Evolutionary conservation across 495 filamentous ascomycete species (phyloP), one percentile per base, ranked within the genome.

Genomic region (Terfezia boudieri): DNA sequence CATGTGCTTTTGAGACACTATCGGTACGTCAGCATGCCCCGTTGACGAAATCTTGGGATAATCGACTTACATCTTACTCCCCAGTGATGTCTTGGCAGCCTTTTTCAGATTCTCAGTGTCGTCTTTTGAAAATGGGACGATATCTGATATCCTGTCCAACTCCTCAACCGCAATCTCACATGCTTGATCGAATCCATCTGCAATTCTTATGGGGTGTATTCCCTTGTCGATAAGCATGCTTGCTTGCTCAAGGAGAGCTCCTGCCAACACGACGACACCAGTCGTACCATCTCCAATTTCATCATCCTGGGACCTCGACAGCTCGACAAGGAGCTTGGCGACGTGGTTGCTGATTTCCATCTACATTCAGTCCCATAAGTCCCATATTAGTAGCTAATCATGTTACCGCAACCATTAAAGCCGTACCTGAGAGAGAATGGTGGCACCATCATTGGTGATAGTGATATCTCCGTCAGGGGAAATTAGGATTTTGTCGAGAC

Each of bases 281-380:
- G 90, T 99, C 56, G 90, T 99, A 54, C 90, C 90, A 69, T 99
- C 90, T 61, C 90, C 90, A 59, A 99, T 99, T 70, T 99, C 90
- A 60, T 96, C 89, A 64, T 99, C 90, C 65, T 99, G 90, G 16
- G 89, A 95, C 69, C 94, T 95, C 52, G 90, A 96, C n/a, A 99
- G 78, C 65, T 95, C 88, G 32, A 99, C 90, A 43, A 99, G 71
- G 41, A 99, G 73, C 71, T 94, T 95, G 52, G 90, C 90, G 49
- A 99, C 86, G 67, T 96, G 88, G 75, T 99, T 96, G 57, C 85
- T 83, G 56, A 99, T 92, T 70, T 99, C 90, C 90, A 99, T 99
- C 79, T 65, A 52, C 79, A 49, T n/a, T 52, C 20, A 37, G 49
- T 9, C 36, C 52, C 59, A 32, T 32, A 32, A 37, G 49, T 9